These are phyloP conservation scores for Circinella minor DNA, from an alignment of 371 early-diverging fungal species.

Conservation along the genomic window DNA sequence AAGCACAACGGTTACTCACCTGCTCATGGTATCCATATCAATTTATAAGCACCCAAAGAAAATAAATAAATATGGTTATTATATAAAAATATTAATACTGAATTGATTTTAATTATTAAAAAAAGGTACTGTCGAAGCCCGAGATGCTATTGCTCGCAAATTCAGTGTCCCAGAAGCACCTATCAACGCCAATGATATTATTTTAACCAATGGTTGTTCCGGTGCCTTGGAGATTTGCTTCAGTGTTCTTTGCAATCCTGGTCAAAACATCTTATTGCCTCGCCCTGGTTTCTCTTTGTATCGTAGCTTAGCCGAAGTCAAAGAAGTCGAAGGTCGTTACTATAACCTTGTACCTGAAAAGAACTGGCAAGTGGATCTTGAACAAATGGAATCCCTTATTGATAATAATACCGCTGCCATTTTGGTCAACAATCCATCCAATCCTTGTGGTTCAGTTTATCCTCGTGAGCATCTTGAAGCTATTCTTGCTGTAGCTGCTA, in stretches of 20 bases:
- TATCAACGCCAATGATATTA: conserved; percentile 75
- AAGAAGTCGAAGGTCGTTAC: conserved; percentile 76
- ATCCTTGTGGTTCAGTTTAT: conserved; percentile 93
- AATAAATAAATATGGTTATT: too few relatives aligned
- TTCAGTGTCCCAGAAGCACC: conserved; percentile 73
- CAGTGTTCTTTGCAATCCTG: conserved; percentile 75
- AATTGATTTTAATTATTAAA: neutral
- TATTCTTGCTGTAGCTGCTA: conserved; percentile 76
- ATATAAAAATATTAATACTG: too few relatives aligned
- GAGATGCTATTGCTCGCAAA: conserved; percentile 79
- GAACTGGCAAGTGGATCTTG: conserved; percentile 88
- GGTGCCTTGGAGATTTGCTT: conserved; percentile 84
- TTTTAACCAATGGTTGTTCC: conserved; percentile 86
- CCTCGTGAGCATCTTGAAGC: conserved; percentile 72
- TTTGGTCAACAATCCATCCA: conserved; percentile 89
- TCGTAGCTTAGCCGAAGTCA: conserved; percentile 79
- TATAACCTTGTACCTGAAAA: conserved; percentile 81
- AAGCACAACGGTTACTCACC: conserved; percentile 88
- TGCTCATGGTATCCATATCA: conserved; percentile 63
- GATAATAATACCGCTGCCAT: conserved; percentile 83
- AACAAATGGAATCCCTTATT: conserved; percentile 79
- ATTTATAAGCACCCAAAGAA: neutral
- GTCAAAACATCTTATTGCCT: conserved; percentile 86
- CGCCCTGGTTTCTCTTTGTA: conserved; percentile 93
- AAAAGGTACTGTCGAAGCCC: conserved; percentile 65